phyloP scores from a whole-genome alignment of 306 rosid species.

The Castanea mollissima region DNA sequence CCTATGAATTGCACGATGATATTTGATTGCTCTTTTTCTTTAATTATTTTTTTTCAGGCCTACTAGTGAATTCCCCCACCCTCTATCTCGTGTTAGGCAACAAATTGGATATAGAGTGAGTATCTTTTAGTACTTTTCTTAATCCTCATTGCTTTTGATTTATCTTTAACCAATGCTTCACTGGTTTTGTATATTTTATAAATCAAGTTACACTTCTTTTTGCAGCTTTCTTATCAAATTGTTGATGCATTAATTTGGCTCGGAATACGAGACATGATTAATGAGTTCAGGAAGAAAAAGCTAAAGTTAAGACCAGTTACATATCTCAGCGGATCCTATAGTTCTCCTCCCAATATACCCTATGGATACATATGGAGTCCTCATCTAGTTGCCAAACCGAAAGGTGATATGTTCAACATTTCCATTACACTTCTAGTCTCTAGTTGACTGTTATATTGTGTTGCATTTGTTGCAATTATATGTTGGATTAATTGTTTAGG shows the following conservation, averaged over 20 bases:
- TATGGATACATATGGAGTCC: conserved; percentile 94
- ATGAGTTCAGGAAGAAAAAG: conserved; percentile 79
- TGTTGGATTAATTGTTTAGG: too few relatives aligned
- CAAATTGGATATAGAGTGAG: conserved; percentile 74
- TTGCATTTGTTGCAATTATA: too few relatives aligned
- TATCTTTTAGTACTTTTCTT: not conserved
- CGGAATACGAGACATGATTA: conserved; percentile 84
- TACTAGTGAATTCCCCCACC: conserved; percentile 90
- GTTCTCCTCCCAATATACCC: conserved; percentile 59
- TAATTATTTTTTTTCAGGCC: conserved; percentile 52
- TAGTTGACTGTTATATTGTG: not conserved
- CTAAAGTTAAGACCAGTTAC: conserved; percentile 73
- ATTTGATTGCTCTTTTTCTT: conserved; percentile 3
- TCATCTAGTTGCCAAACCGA: conserved; percentile 92
- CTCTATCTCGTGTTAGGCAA: conserved; percentile 84
- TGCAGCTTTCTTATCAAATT: conserved; percentile 92
- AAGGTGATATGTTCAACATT: conserved; percentile 50
- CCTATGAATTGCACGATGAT: conserved; percentile 6
- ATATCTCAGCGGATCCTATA: conserved; percentile 67
- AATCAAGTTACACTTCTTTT: conserved; percentile 12
- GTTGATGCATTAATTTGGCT: conserved; percentile 92
- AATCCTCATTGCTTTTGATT: conserved; percentile 12
- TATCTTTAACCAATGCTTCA: conserved; percentile 9
- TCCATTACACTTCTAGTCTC: not conserved
- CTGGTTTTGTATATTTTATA: conserved; percentile 19